A percentile compares a stretch with the other conserved stretches of the same genome.
Conservation (phyloP, 441 rosid genomes). For the Euphorbia celastroides region DNA sequence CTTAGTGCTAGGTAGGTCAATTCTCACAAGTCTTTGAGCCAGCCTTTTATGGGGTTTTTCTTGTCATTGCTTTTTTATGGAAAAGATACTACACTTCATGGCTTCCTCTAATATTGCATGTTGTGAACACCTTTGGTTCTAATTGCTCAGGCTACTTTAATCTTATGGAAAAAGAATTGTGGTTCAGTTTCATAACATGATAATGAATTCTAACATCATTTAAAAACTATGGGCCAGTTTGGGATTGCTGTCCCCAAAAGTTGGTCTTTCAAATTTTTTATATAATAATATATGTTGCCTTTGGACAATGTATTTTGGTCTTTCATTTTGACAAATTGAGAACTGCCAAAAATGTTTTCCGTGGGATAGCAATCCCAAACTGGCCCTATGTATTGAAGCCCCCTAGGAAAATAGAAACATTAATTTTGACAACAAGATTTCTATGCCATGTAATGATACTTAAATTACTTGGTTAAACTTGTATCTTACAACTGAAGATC, state of each 20-base stretch:
- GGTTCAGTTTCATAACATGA: constrained; percentile 1
- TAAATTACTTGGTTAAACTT: constrained; percentile 1
- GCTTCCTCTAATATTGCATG: neutral
- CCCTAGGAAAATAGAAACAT: neutral
- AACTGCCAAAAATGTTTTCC: too few relatives aligned
- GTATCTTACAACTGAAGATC: constrained; percentile 1
- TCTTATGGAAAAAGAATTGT: neutral
- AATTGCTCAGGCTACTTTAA: neutral
- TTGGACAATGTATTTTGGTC: too few relatives aligned
- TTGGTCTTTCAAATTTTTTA: too few relatives aligned
- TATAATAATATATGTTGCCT: too few relatives aligned
- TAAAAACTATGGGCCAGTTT: too few relatives aligned
- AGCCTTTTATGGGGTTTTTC: neutral
- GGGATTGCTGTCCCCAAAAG: too few relatives aligned
- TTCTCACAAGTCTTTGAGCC: constrained; percentile 1
- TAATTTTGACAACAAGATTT: constrained; percentile 1
- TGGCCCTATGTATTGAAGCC: neutral
- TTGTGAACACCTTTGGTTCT: neutral
- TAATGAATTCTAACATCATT: neutral
- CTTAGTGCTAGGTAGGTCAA: constrained; percentile 7
- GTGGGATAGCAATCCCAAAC: too few relatives aligned
- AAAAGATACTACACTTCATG: neutral
- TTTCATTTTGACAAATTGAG: too few relatives aligned
- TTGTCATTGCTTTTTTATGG: neutral
- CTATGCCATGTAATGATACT: neutral